A percentile compares a stretch with the other conserved stretches of the same genome.
Evolutionary conservation across 305 asterid species (phyloP).

Genomic region (Salvia sclarea): DNA sequence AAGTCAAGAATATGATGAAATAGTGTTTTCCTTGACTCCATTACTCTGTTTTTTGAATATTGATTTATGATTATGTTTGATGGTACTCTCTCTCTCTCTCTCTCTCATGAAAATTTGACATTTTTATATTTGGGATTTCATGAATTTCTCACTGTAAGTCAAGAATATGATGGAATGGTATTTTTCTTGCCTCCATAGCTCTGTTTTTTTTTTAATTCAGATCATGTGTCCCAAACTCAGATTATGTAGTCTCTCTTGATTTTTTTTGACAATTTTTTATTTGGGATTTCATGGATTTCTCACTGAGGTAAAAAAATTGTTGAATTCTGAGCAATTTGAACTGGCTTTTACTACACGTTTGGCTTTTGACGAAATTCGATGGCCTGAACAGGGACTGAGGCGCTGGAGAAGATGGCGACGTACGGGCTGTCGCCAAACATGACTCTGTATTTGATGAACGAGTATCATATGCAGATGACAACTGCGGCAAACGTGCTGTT

Average conservation of each 20-base stretch:
- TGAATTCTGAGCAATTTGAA: neutral
- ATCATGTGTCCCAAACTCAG: no score
- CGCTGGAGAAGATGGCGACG: conserved; percentile 64
- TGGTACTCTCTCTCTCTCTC: neutral
- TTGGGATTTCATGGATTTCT: conserved; percentile 3
- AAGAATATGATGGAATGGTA: no score
- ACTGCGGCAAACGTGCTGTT: conserved; percentile 49
- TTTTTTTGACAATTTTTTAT: neutral
- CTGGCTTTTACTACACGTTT: conserved; percentile 19
- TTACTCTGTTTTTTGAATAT: neutral
- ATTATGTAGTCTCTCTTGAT: no score
- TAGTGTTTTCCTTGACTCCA: neutral
- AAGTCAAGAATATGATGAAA: no score
- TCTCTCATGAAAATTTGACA: neutral
- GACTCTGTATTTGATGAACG: conserved; percentile 55
- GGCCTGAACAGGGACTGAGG: conserved; percentile 45
- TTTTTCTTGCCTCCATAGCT: no score
- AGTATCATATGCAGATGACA: conserved; percentile 52
- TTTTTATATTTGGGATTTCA: neutral
- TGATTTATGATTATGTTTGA: neutral
- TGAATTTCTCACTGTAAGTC: neutral
- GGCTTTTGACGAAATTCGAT: neutral
- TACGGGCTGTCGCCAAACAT: conserved; percentile 51
- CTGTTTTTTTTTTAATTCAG: no score
- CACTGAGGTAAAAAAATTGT: neutral